Evolutionary conservation across 192 early-diverging fungal species (phyloP), one percentile per base, ranked within the genome.

Genomic region (Coemansia javaensis): DNA sequence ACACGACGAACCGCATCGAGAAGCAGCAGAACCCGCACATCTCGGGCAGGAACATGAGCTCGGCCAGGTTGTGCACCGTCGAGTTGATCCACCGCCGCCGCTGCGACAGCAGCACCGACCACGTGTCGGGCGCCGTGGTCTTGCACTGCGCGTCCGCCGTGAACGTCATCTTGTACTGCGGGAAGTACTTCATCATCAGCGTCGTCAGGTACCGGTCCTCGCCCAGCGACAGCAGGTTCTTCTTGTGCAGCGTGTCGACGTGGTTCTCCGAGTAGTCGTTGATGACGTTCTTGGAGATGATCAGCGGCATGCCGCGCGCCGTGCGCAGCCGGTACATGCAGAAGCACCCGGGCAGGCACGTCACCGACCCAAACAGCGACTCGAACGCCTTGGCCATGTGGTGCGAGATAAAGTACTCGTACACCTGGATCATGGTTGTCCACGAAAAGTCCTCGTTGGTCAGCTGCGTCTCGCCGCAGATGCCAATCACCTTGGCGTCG

Each of bases 1-100:
- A 87, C 9, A 98, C 91, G 18, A 98, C 82, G 66, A 98, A 96
- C 33, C 92, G 84, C 93, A 98, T 96, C 3, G 93, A 94, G 71
- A 98, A 91, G 72, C 90, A 96, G n/a, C n/a, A n/a, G n/a, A n/a
- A n/a, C n/a, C n/a, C n/a, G n/a, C n/a, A n/a, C n/a, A n/a, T n/a
- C n/a, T n/a, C n/a, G n/a, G n/a, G n/a, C n/a, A n/a, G n/a, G n/a
- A n/a, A n/a, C n/a, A n/a, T n/a, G n/a, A n/a, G n/a, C n/a, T n/a
- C n/a, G n/a, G n/a, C n/a, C n/a, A n/a, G n/a, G n/a, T n/a, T n/a
- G n/a, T n/a, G n/a, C n/a, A n/a, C n/a, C n/a, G n/a, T n/a, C n/a
- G n/a, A n/a, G n/a, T n/a, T n/a, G n/a, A n/a, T n/a, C n/a, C n/a
- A n/a, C n/a, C n/a, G n/a, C n/a, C n/a, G n/a, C n/a, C n/a, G n/a